Evolutionary conservation across 345 rosid species (phyloP).

Genomic region (Camelina neglecta): DNA sequence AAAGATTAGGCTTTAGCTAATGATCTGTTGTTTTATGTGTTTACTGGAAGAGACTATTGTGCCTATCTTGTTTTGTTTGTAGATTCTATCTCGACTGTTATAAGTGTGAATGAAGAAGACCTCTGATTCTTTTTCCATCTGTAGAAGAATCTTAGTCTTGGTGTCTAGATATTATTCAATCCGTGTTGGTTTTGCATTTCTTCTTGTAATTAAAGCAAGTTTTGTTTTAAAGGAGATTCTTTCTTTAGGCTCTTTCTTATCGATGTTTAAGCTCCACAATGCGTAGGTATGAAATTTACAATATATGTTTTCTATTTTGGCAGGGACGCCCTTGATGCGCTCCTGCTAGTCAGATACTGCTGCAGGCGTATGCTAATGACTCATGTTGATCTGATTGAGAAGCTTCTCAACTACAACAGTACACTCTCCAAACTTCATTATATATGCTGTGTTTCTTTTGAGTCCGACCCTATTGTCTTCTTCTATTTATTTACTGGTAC

Average conservation of each 20-base stretch:
- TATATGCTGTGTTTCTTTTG: background rate
- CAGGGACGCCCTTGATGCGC: slow-evolving; percentile 97
- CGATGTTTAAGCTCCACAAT: slow-evolving; percentile 10
- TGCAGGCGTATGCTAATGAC: slow-evolving; percentile 99
- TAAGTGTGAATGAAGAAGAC: background rate
- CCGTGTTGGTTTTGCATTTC: slow-evolving; percentile 1
- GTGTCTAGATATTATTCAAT: background rate
- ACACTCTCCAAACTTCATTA: slow-evolving; percentile 37
- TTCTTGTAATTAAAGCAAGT: background rate
- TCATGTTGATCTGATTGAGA: slow-evolving; percentile 98
- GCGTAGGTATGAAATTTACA: slow-evolving; percentile 3
- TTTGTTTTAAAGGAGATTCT: background rate
- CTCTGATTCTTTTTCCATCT: background rate
- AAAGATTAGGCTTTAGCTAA: slow-evolving; percentile 1
- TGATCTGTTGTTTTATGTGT: background rate
- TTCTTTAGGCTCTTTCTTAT: slow-evolving; percentile 13
- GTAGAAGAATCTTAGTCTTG: slow-evolving; percentile 1
- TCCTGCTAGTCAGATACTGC: slow-evolving; percentile 88
- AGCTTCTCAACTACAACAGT: slow-evolving; percentile 98
- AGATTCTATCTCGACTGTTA: background rate
- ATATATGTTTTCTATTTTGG: slow-evolving; percentile 4
- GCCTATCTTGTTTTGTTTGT: slow-evolving; percentile 2
- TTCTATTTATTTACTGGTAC: background rate
- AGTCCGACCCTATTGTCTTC: background rate
- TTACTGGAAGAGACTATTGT: slow-evolving; percentile 7